Conservation (phyloP, 169 alveolate species). For the Pseudocohnilembus persalinus region DNA sequence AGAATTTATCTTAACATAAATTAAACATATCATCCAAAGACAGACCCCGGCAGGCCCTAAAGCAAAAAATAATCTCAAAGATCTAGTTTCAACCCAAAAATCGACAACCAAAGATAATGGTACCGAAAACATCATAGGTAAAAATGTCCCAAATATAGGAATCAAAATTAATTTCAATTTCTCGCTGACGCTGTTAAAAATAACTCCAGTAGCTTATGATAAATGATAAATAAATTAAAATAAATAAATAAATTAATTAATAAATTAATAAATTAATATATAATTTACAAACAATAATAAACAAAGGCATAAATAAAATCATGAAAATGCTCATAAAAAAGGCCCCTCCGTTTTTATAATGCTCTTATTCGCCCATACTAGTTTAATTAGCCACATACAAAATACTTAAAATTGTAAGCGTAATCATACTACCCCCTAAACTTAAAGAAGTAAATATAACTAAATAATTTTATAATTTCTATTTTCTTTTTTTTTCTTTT, state of each 20-base stretch:
- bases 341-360: neutral
- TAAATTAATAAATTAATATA: neutral
- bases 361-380: neutral
- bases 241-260: neutral
- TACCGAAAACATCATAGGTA: constrained; percentile 19
- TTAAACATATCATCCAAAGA: constrained; percentile 1
- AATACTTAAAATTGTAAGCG: neutral
- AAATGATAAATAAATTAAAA: neutral
- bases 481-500: too few species aligned
- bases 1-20: neutral
- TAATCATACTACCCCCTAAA: neutral
- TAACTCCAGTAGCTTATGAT: constrained; percentile 6
- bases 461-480: neutral
- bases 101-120: constrained; percentile 20
- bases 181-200: constrained; percentile 3
- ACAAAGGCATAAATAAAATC: neutral
- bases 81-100: neutral
- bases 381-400: neutral
- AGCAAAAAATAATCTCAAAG: constrained; percentile 1
- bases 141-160: constrained; percentile 7
- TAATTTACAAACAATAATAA: constrained; percentile 1
- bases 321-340: neutral
- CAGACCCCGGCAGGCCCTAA: constrained; percentile 16
- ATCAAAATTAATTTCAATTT: constrained; percentile 6
- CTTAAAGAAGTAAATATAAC: neutral